A percentile compares a stretch with the other conserved stretches of the same genome.
Conservation (phyloP, 306 rosid species). For the Malus fusca region DNA sequence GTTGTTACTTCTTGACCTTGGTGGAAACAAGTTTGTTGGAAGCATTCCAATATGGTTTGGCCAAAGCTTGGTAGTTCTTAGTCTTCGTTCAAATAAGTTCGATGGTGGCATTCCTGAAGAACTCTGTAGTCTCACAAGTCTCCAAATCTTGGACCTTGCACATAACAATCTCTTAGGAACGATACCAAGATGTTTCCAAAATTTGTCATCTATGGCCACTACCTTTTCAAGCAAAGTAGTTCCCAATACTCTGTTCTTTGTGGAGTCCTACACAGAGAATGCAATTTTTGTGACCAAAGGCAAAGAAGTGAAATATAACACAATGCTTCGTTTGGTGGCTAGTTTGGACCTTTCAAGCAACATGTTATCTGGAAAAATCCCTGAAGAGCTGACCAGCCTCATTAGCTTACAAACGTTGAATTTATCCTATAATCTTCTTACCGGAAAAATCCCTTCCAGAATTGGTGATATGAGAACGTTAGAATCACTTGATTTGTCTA, state of each 20-base stretch:
- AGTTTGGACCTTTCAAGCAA: conserved; percentile 6
- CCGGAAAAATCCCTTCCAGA: neutral
- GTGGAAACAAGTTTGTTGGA: neutral
- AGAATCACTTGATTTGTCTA: conserved; percentile 4
- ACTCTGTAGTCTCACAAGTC: too few species aligned
- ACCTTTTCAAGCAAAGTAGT: neutral
- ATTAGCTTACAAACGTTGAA: neutral
- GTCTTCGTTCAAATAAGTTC: too few species aligned
- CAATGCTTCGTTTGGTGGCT: fast-evolving
- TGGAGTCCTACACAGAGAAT: neutral
- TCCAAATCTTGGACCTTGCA: too few species aligned
- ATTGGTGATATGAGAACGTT: neutral
- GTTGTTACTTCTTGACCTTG: neutral
- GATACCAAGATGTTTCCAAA: too few species aligned
- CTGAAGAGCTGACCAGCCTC: neutral
- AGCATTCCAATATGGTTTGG: neutral
- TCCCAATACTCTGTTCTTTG: too few species aligned
- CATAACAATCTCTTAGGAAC: too few species aligned
- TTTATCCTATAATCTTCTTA: neutral
- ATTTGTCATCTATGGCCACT: too few species aligned
- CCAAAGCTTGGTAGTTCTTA: too few species aligned
- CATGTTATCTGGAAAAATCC: neutral
- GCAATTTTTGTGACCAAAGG: neutral
- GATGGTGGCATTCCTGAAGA: too few species aligned
- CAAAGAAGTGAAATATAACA: neutral